Evolutionary conservation across 2,329 filamentous ascomycete species (phyloP), one percentile per base, ranked within the genome.

Genomic region (Microdochium bolleyi): DNA sequence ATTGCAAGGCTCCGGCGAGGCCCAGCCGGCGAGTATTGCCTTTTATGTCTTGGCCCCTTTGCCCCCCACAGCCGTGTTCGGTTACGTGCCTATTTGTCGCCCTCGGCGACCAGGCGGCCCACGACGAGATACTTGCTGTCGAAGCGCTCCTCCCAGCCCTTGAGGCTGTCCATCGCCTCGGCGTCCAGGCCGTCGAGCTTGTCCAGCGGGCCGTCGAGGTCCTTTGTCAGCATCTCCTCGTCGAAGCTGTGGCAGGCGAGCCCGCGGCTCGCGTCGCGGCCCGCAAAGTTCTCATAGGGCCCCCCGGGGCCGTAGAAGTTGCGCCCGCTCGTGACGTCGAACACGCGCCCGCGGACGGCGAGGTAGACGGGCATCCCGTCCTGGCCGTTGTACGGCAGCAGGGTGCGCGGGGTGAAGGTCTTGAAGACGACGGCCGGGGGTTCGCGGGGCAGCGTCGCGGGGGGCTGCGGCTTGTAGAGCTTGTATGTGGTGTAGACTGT

Each of bases 301-400:
- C 92, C 92, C 13, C 91, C 92, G 21, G 94, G 94, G 3, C 94
- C 94, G 73, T 99, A 99, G 71, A 97, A 97, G 75, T 95, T 51
- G 37, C 50, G 30, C 2, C 46, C 22, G 16, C 30, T 9, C 24
- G 25, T 24, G 48, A 53, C 22, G 51, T 48, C 25, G 48, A 49
- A 32, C n/a, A 49, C 51, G 24, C 48, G 48, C 56, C 32, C 57
- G 56, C 27, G 57, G 54, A 57, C n/a, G 46, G 34, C 25, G 21
- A 99, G 81, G 71, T 89, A 96, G 53, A 97, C 89, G 50, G 89
- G 89, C 60, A 74, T 75, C 62, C 78, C 79, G 63, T 88, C 79
- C 52, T 77, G 73, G 67, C 94, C 94, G 72, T 92, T 92, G 78
- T 85, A 92, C 30, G 89, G 88, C 27, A 90, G 80, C n/a, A 99